Percentiles rank a stretch among this genome's conserved stretches.
Evolutionary conservation across 768 basidiomycete species (phyloP).

Genomic region (Inosperma sp.): DNA sequence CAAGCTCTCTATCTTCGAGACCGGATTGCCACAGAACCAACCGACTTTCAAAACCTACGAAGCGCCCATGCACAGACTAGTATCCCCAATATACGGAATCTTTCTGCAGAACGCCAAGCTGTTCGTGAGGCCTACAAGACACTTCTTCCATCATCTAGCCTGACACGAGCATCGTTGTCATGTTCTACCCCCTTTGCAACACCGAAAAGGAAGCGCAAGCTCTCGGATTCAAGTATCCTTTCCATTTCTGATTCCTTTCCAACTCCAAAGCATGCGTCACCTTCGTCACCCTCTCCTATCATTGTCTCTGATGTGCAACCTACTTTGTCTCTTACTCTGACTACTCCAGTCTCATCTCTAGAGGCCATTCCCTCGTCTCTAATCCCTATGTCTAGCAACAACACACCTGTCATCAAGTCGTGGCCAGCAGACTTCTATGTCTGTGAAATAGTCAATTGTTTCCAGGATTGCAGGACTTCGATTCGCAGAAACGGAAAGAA

Average conservation of each 20-base stretch:
- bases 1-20: neutral
- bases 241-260: neutral
- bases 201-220: neutral
- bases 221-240: neutral
- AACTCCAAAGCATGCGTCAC: neutral
- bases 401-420: neutral
- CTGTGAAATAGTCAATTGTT: neutral
- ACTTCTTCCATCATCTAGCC: too few relatives aligned
- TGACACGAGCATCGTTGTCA: too few relatives aligned
- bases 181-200: neutral
- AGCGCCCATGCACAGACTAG: neutral
- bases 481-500: neutral
- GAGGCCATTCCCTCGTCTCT: too few relatives aligned
- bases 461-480: neutral
- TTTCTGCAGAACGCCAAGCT: too few relatives aligned
- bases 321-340: too few relatives aligned
- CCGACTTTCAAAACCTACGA: neutral
- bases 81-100: too few relatives aligned
- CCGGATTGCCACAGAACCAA: too few relatives aligned
- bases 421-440: neutral
- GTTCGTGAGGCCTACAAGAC: too few relatives aligned
- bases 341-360: too few relatives aligned
- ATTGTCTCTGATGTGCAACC: too few relatives aligned
- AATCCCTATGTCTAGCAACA: neutral
- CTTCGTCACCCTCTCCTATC: too few relatives aligned